Evolutionary conservation across 2,329 filamentous ascomycete species (phyloP).

Genomic region (Botrytis elliptica): DNA sequence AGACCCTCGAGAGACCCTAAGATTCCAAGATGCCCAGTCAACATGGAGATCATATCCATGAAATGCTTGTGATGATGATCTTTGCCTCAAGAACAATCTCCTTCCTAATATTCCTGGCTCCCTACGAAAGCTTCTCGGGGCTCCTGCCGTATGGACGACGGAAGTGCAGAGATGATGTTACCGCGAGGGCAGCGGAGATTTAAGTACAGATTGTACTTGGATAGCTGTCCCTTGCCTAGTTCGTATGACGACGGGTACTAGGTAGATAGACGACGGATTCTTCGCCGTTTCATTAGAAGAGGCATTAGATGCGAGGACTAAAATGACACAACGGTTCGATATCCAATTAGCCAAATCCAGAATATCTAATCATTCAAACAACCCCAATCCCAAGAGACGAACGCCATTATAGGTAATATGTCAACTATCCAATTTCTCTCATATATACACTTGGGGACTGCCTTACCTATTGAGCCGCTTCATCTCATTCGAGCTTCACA

Average conservation of each 20-base stretch:
- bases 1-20: neutral
- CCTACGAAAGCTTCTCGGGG: neutral
- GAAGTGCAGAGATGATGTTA: neutral
- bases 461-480: neutral
- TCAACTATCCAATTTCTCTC: neutral
- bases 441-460: neutral
- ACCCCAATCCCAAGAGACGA: neutral
- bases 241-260: neutral
- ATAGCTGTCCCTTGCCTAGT: neutral
- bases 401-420: neutral
- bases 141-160: neutral
- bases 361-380: neutral
- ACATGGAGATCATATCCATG: neutral
- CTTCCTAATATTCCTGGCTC: neutral
- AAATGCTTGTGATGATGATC: conserved; percentile 13
- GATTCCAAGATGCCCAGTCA: neutral
- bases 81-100: neutral
- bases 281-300: neutral
- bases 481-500: neutral
- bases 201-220: neutral
- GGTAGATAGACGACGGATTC: neutral
- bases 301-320: neutral
- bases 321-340: neutral
- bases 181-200: neutral
- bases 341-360: neutral